Conservation (phyloP, 2,329 filamentous ascomycete genomes). For the Bipolaris sorokiniana region DNA sequence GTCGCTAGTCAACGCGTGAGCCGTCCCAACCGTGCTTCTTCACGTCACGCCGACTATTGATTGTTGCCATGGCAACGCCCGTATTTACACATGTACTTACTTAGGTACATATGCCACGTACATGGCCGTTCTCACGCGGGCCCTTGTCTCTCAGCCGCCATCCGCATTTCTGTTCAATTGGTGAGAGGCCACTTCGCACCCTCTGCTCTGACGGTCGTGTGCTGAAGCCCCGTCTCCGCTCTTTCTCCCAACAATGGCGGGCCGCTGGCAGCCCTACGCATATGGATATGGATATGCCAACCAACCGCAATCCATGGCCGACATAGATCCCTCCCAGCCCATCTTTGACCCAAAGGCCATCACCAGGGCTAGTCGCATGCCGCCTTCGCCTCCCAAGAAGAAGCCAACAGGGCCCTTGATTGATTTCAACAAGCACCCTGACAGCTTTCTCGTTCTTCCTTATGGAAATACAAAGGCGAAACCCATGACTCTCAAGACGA, state of each 20-base stretch:
- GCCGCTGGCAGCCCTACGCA: conserved; percentile 71
- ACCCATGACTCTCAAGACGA: conserved; percentile 72
- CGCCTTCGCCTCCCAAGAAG: conserved; percentile 62
- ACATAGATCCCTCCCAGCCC: conserved; percentile 53
- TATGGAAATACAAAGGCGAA: conserved; percentile 66
- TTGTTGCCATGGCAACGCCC: conserved; percentile 41
- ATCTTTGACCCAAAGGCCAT: conserved; percentile 87
- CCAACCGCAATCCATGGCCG: conserved; percentile 57
- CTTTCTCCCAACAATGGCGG: conserved; percentile 43
- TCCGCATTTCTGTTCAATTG: conserved; percentile 40
- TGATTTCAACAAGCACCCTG: conserved; percentile 84
- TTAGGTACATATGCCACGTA: conserved; percentile 25
- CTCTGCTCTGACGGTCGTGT: conserved; percentile 36
- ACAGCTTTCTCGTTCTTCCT: conserved; percentile 70
- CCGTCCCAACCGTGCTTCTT: conserved; percentile 18
- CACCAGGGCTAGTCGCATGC: conserved; percentile 77
- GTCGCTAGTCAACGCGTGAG: conserved; percentile 15
- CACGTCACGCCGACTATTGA: conserved; percentile 32
- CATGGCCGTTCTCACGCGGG: conserved; percentile 26
- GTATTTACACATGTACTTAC: conserved; percentile 29
- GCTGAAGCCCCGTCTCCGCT: conserved; percentile 34
- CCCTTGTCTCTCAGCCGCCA: conserved; percentile 37
- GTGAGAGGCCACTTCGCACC: conserved; percentile 31
- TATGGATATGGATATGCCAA: conserved; percentile 75
- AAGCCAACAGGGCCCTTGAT: conserved; percentile 78